Evolutionary conservation across 176 grass and related monocot genomes (phyloP).

Genomic region (Paspalum vaginatum): DNA sequence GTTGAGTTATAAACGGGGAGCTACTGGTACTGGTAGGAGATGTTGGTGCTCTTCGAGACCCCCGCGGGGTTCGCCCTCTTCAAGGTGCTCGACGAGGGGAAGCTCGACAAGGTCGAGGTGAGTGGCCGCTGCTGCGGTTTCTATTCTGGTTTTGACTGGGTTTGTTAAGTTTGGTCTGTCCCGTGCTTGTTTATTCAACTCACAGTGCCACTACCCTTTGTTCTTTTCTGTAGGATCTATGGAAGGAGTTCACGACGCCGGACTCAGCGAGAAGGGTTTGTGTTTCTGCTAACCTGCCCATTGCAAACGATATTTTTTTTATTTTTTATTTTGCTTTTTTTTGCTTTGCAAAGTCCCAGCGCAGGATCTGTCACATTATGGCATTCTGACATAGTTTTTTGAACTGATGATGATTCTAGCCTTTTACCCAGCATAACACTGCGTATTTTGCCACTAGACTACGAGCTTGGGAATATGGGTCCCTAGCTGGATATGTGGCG

Average conservation of each 20-base stretch:
- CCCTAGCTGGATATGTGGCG: not conserved
- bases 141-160: not conserved
- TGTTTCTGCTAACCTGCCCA: not conserved
- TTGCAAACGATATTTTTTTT: not conserved
- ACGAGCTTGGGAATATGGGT: not conserved
- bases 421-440: not conserved
- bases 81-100: constrained; percentile 92
- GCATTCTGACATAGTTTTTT: not conserved
- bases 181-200: not conserved
- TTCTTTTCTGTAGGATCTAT: constrained; percentile 85
- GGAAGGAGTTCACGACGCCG: constrained; percentile 73
- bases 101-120: constrained; percentile 85
- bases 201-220: not conserved
- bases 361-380: not conserved
- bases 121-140: not conserved
- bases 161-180: not conserved
- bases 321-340: no score
- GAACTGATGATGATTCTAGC: not conserved
- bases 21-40: constrained; percentile 19
- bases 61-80: constrained; percentile 93
- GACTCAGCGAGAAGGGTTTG: constrained; percentile 71
- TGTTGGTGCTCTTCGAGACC: constrained; percentile 76
- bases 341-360: not conserved
- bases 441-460: no score
- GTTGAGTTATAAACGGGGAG: not conserved